These are phyloP conservation scores for Globisporangium spiculum DNA, from an alignment of 352 stramenopile genomes.

Conservation along the genomic window DNA sequence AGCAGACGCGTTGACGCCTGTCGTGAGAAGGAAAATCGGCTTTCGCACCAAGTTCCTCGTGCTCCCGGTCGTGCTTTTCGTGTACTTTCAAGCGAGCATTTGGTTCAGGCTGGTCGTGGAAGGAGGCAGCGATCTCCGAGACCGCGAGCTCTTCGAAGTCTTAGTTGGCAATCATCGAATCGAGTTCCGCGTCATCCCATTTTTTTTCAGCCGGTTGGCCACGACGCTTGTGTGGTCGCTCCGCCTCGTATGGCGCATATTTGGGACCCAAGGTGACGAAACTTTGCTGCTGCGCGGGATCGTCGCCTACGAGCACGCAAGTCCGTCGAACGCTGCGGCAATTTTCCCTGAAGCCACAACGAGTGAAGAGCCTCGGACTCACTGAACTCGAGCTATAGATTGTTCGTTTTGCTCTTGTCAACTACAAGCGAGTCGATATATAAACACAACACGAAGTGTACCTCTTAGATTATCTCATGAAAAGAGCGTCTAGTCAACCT, in stretches of 20 bases:
- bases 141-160: neutral
- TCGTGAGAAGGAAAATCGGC: neutral
- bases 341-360: too few relatives aligned
- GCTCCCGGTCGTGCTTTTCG: neutral
- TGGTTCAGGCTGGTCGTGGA: neutral
- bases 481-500: too few relatives aligned
- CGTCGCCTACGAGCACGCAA: too few relatives aligned
- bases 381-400: too few relatives aligned
- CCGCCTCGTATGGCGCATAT: neutral
- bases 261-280: neutral
- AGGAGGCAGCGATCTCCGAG: neutral
- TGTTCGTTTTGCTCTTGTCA: too few relatives aligned
- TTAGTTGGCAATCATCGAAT: neutral
- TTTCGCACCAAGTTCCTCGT: neutral
- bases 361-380: too few relatives aligned
- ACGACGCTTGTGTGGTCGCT: neutral
- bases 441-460: too few relatives aligned
- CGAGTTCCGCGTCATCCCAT: neutral
- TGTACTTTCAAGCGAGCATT: neutral
- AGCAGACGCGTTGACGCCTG: constrained; percentile 20
- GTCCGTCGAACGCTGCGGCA: too few relatives aligned
- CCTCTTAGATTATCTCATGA: too few relatives aligned
- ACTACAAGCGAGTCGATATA: too few relatives aligned
- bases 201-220: neutral
- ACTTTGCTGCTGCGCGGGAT: too few relatives aligned